These are phyloP conservation scores for Penicillium paradoxum DNA, from an alignment of 495 filamentous ascomycete genomes.

Conservation along the genomic window DNA sequence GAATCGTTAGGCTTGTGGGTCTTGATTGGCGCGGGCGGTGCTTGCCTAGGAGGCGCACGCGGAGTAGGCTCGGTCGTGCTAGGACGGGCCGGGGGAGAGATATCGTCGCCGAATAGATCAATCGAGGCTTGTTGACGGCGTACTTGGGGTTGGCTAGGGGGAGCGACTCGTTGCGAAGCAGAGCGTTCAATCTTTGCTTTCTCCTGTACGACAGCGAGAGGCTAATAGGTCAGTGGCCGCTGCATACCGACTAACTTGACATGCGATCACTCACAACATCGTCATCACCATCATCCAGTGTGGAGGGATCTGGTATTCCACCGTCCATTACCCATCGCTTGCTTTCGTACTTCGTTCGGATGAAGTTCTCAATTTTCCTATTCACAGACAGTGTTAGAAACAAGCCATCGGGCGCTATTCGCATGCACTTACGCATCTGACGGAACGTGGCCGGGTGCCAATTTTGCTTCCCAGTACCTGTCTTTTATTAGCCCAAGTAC, in stretches of 20 bases:
- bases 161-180: slow-evolving; percentile 44
- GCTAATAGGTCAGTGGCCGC: slow-evolving; percentile 41
- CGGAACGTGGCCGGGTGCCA: slow-evolving; percentile 86
- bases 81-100: slow-evolving; percentile 57
- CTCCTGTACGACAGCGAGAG: slow-evolving; percentile 68
- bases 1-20: slow-evolving; percentile 73
- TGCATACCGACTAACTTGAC: neutral
- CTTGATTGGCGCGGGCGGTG: slow-evolving; percentile 50
- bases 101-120: slow-evolving; percentile 60
- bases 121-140: slow-evolving; percentile 44
- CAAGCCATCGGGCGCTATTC: neutral
- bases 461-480: slow-evolving; percentile 92
- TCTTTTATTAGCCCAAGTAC: slow-evolving; percentile 13
- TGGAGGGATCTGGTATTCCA: slow-evolving; percentile 81
- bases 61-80: slow-evolving; percentile 60
- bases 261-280: slow-evolving; percentile 55
- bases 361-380: slow-evolving; percentile 98
- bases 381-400: slow-evolving; percentile 1
- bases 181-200: slow-evolving; percentile 64
- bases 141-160: slow-evolving; percentile 41
- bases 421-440: slow-evolving; percentile 68
- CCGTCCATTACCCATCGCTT: slow-evolving; percentile 99
- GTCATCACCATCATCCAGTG: slow-evolving; percentile 77
- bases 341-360: slow-evolving; percentile 95
- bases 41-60: slow-evolving; percentile 51